Evolutionary conservation across 306 rosid species (phyloP), one percentile per base, ranked within the genome.

Genomic region (Glycine soja): DNA sequence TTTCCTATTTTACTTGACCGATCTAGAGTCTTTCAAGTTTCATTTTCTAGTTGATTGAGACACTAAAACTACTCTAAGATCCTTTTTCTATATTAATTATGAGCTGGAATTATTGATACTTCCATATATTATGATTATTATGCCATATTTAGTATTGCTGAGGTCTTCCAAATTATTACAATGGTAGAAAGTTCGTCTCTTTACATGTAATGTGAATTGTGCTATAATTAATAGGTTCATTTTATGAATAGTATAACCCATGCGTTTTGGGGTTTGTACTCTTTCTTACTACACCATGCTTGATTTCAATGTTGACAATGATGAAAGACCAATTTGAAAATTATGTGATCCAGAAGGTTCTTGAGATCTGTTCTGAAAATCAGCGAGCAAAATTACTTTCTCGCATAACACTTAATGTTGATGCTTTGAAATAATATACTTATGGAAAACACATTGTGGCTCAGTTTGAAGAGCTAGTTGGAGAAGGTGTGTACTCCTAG

Each of bases 351-450:
- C 95, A 91, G 87, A 91, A 89, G 87, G 83, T 88, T 66, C 85
- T 91, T 81, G 91, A 91, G 48, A 89, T 86, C 42, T 88, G 95
- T 78, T 72, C 90, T 7, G 91, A 91, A 63, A 85, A 83, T 72
- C 92, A 91, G 46, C 86, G 81, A 70, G 82, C 72, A 32, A 62
- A 65, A 59, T 68, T 91, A 77, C 87, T 88, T 38, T 82, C 82
- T 81, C 87, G 84, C 40, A 81, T 88, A 56, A 89, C 89, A 81
- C 76, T n/a, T n/a, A 83, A 68, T 89, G 89, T 87, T 6, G 85
- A 84, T 80, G 92, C 93, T 69, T 80, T 91, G 88, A 91, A n/a
- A n/a, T n/a, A 91, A 93, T 89, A 91, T 78, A 91, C 95, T n/a
- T 91, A 91, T 0, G 93, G 93, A 78, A 91, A 91, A 77, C 95